phyloP scores from a whole-genome alignment of 2,329 filamentous ascomycete genomes.

The Xylariomycetidae sp. region DNA sequence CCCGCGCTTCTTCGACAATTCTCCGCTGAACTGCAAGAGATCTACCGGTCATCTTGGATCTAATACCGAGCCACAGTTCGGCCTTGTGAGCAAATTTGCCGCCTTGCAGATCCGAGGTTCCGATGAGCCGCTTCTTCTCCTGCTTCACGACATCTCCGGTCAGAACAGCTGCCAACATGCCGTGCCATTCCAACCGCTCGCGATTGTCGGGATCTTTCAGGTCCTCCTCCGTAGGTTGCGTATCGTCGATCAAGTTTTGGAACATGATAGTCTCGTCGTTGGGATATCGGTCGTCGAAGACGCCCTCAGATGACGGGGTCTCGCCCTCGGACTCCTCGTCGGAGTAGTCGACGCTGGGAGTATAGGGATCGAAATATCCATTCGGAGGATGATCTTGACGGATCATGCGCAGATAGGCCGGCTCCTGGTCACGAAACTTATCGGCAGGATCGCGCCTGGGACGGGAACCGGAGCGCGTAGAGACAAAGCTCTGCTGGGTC shows the following conservation, averaged over 20 bases:
- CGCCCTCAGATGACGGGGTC: conserved; percentile 78
- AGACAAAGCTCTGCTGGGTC: conserved; percentile 33
- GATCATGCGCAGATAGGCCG: conserved; percentile 89
- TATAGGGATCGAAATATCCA: conserved; percentile 73
- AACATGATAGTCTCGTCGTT: conserved; percentile 92
- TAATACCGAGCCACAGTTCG: conserved; percentile 83
- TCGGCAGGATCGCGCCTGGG: conserved; percentile 43
- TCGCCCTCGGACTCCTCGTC: conserved; percentile 90
- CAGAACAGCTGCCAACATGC: conserved; percentile 92
- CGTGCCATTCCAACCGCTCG: conserved; percentile 94
- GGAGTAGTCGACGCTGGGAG: conserved; percentile 60
- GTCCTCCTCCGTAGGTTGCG: conserved; percentile 87
- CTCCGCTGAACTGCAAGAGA: conserved; percentile 80
- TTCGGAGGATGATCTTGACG: conserved; percentile 60
- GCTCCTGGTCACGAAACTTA: conserved; percentile 73
- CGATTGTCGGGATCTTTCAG: conserved; percentile 81
- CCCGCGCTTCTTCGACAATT: conserved; percentile 80
- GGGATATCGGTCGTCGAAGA: conserved; percentile 80
- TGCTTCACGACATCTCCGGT: conserved; percentile 96
- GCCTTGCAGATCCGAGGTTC: conserved; percentile 57
- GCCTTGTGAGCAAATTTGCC: conserved; percentile 65
- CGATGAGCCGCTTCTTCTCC: conserved; percentile 93
- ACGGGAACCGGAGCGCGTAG: conserved; percentile 37
- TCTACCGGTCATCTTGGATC: conserved; percentile 78
- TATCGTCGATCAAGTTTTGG: conserved; percentile 63